phyloP scores from a whole-genome alignment of 495 filamentous ascomycete species.

The Ascobolus immersus region DNA sequence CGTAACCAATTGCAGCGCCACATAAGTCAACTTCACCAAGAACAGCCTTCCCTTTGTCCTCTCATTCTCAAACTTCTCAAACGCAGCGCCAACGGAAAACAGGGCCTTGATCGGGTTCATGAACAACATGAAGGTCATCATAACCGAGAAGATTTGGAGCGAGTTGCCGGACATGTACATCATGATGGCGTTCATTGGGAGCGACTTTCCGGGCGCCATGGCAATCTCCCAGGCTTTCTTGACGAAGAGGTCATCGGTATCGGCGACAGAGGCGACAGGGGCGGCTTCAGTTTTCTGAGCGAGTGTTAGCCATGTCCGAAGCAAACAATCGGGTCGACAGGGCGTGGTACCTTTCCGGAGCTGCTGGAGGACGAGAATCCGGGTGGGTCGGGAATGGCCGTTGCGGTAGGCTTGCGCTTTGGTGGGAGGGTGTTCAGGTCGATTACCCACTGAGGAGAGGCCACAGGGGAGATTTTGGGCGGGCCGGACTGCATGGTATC shows the following conservation, averaged over 20 bases:
- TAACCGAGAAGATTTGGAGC: constrained; percentile 96
- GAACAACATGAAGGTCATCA: constrained; percentile 99
- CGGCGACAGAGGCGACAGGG: too few species aligned
- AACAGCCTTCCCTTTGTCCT: constrained; percentile 44
- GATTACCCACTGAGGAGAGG: constrained; percentile 49
- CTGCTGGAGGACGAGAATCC: too few species aligned
- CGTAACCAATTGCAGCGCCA: constrained; percentile 60
- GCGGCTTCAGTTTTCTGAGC: too few species aligned
- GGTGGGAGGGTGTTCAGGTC: constrained; percentile 44
- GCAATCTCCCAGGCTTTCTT: constrained; percentile 99
- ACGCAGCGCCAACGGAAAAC: constrained; percentile 48
- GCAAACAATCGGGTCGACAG: too few species aligned
- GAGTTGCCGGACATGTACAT: constrained; percentile 99
- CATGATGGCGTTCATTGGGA: constrained; percentile 97
- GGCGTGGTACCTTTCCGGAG: too few species aligned
- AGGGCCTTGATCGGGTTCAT: constrained; percentile 81
- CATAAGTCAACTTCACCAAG: constrained; percentile 61
- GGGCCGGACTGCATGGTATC: constrained; percentile 11
- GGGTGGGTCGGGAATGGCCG: constrained; percentile 57
- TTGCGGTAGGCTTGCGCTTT: constrained; percentile 27
- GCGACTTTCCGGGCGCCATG: constrained; percentile 70
- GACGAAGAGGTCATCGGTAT: constrained; percentile 82
- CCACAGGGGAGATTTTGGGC: constrained; percentile 10
- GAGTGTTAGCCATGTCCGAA: too few species aligned
- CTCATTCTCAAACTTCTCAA: constrained; percentile 69